Percentiles rank a stretch among this genome's conserved stretches.
phyloP scores from a whole-genome alignment of 352 stramenopile species.

The Globisporangium nunn region DNA sequence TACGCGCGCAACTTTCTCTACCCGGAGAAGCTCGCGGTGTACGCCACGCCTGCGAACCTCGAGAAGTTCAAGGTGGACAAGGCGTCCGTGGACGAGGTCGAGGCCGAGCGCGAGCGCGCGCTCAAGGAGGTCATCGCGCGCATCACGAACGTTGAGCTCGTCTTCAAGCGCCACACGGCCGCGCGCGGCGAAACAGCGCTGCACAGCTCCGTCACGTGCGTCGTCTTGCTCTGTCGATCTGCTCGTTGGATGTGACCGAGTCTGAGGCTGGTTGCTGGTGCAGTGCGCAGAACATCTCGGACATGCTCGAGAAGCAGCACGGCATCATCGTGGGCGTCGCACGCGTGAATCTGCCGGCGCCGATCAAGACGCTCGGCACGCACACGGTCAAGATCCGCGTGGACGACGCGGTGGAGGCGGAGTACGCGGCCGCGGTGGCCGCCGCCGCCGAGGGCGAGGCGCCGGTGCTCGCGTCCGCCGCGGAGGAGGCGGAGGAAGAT shows the following conservation, averaged over 20 bases:
- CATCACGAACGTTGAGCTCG: constrained; percentile 50
- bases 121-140: constrained; percentile 56
- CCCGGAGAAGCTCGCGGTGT: constrained; percentile 91
- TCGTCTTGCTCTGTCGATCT: neutral
- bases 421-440: constrained; percentile 28
- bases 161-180: constrained; percentile 79
- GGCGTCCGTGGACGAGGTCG: constrained; percentile 16
- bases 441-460: constrained; percentile 18
- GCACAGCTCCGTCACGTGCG: constrained; percentile 59
- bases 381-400: constrained; percentile 81
- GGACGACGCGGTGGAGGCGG: constrained; percentile 66
- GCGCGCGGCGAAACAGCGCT: constrained; percentile 51
- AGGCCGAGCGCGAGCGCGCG: constrained; percentile 14
- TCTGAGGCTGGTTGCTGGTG: neutral
- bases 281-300: constrained; percentile 76
- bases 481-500: constrained; percentile 15
- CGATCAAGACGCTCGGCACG: constrained; percentile 74
- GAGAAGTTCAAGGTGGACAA: constrained; percentile 74
- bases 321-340: constrained; percentile 75
- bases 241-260: no score
- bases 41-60: constrained; percentile 89
- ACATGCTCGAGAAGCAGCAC: constrained; percentile 82
- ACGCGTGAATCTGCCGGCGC: constrained; percentile 59
- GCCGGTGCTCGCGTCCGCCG: constrained; percentile 14
- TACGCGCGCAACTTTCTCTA: constrained; percentile 94